Conservation (phyloP, 208 protist species). For the Crithidia mellificae region DNA sequence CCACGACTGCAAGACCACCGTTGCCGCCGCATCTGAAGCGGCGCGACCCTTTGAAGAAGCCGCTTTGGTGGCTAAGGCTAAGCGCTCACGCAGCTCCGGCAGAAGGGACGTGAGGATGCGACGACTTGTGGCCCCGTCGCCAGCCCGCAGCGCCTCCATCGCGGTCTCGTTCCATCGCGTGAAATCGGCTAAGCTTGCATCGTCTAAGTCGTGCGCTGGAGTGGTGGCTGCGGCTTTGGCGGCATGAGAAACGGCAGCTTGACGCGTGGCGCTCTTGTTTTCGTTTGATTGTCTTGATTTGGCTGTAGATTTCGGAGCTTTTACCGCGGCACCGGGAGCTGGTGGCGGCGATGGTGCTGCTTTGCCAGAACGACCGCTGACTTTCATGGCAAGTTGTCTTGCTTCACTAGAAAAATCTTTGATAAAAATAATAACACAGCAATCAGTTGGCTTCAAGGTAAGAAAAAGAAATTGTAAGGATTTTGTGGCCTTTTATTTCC, state of each 20-base stretch:
- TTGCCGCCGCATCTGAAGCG: too few species aligned
- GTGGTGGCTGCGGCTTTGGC: not conserved
- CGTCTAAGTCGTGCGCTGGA: not conserved
- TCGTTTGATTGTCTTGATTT: not conserved
- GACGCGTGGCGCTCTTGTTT: not conserved
- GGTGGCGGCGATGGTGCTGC: not conserved
- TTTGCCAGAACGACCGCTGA: not conserved
- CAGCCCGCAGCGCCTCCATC: constrained; percentile 58
- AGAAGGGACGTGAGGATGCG: constrained; percentile 20
- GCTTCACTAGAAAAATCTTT: too few species aligned
- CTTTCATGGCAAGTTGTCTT: not conserved
- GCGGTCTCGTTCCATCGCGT: constrained; percentile 69
- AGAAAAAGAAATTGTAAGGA: too few species aligned
- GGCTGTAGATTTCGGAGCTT: not conserved
- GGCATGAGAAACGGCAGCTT: not conserved
- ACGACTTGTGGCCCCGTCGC: constrained; percentile 46
- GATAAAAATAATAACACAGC: too few species aligned
- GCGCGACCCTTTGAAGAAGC: too few species aligned
- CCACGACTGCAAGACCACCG: constrained; percentile 33
- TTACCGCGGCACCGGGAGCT: not conserved
- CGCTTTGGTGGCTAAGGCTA: not conserved
- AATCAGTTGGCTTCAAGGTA: too few species aligned
- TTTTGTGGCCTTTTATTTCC: too few species aligned
- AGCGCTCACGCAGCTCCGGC: constrained; percentile 12
- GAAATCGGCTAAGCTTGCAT: constrained; percentile 37